Evolutionary conservation across 805 yeast species (phyloP).

Genomic region (Clavispora carvajalis): DNA sequence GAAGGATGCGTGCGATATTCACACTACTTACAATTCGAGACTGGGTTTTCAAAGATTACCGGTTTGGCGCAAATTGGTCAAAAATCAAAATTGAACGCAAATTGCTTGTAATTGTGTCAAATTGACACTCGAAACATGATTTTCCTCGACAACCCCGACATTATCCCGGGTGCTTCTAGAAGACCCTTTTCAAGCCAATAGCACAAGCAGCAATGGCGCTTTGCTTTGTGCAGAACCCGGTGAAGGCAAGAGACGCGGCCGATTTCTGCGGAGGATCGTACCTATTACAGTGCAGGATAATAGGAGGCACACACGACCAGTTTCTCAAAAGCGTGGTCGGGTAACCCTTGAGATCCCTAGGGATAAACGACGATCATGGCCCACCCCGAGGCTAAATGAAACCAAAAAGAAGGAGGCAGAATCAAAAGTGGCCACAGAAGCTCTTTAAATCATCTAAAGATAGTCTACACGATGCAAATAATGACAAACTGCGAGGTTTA

Average conservation of each 20-base stretch:
- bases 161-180: no score
- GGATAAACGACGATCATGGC: neutral
- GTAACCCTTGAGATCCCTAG: neutral
- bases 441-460: neutral
- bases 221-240: neutral
- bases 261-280: neutral
- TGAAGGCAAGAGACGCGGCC: neutral
- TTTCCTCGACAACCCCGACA: no score
- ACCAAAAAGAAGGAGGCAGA: neutral
- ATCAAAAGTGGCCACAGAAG: no score
- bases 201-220: neutral
- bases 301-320: neutral
- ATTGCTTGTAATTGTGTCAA: no score
- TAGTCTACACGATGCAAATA: neutral
- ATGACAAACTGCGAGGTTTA: neutral
- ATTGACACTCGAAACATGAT: no score
- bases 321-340: neutral
- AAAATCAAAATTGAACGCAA: no score
- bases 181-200: neutral
- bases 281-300: neutral
- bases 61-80: no score
- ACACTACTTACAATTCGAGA: no score
- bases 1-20: no score
- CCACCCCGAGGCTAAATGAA: neutral
- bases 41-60: no score